Conservation (phyloP, 2,329 filamentous ascomycete genomes). For the Alternaria postmessia region DNA sequence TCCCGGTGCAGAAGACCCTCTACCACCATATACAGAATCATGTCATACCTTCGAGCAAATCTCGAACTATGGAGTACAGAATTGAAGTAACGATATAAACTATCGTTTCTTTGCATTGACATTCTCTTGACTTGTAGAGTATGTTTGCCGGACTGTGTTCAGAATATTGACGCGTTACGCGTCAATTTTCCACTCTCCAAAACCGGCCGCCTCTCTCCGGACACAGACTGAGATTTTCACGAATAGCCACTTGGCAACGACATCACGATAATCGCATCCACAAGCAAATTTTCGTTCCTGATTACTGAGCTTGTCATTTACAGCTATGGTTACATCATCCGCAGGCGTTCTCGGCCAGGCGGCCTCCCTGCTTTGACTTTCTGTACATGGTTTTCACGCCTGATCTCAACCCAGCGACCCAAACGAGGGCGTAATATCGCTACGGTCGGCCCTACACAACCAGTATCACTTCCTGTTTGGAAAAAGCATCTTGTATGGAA, state of each 20-base stretch:
- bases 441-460: background rate
- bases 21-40: background rate
- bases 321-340: background rate
- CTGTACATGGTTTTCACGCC: background rate
- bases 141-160: background rate
- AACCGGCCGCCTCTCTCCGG: background rate
- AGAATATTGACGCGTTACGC: background rate
- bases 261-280: background rate
- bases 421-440: background rate
- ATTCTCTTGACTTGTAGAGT: rapidly evolving
- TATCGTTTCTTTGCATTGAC: background rate
- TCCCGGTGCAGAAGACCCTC: background rate
- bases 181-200: background rate
- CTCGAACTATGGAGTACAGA: background rate
- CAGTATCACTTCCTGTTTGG: background rate
- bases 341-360: background rate
- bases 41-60: background rate
- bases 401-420: background rate
- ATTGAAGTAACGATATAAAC: background rate
- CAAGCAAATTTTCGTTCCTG: background rate
- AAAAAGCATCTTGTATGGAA: background rate
- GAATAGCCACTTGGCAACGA: background rate
- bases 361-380: background rate
- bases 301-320: background rate
- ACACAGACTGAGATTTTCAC: background rate